Conservation (phyloP, 2,329 filamentous ascomycete genomes). For the Alternaria angustiovoidea region DNA sequence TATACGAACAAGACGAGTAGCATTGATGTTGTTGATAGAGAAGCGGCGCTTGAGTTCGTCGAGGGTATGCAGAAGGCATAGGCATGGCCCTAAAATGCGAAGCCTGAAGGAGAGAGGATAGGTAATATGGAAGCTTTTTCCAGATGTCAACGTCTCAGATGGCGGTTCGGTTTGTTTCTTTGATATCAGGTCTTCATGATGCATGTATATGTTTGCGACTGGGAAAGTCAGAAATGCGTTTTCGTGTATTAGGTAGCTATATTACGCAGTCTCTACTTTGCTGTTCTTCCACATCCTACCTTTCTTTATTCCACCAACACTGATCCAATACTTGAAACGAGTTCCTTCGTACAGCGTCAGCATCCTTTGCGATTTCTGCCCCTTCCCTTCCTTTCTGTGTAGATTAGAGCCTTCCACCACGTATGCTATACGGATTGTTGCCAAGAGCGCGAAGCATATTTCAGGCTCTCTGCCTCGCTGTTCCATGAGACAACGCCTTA, state of each 20-base stretch:
- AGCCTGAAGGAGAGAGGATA: neutral
- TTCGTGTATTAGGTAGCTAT: neutral
- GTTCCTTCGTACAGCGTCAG: neutral
- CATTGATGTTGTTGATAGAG: conserved; percentile 86
- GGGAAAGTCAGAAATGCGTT: neutral
- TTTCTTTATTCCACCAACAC: neutral
- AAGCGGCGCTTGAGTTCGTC: conserved; percentile 91
- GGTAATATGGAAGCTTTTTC: neutral
- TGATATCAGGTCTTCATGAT: neutral
- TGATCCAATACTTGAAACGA: neutral
- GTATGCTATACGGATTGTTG: neutral
- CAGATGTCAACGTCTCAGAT: neutral
- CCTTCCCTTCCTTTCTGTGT: neutral
- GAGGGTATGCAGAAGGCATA: conserved; percentile 73
- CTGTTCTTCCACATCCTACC: neutral
- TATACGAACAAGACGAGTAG: conserved; percentile 92
- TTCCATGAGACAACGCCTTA: no score
- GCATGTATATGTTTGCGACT: neutral
- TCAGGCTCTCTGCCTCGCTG: neutral
- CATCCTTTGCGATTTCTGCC: neutral
- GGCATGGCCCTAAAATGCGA: neutral
- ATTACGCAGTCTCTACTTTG: neutral
- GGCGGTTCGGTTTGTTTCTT: neutral
- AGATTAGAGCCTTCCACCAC: neutral
- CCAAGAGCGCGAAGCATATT: neutral